Evolutionary conservation across 805 yeast genomes (phyloP), one percentile per base, ranked within the genome.

Genomic region (Ogataea wickerhamii): DNA sequence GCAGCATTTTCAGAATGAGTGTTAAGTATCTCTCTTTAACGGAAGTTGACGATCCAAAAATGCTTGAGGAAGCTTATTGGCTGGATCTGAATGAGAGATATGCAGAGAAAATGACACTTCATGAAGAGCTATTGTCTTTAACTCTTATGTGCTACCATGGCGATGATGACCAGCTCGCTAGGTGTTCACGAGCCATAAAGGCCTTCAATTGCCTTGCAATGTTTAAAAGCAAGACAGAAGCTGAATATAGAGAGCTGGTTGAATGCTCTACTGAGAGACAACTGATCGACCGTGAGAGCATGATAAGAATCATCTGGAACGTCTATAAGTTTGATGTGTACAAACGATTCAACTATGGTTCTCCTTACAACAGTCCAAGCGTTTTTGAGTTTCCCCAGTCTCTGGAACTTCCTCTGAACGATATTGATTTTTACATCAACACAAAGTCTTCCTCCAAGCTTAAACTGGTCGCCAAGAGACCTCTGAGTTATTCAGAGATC

Each of bases 41-140:
- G 37, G 45, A 55, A 40, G 28, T 51, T 45, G 27, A 52, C 47
- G 44, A 58, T 34, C 37, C 58, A 40, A 14, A 50, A 37, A 34
- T 45, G 48, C 38, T 60, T 50, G 46, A 61, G 29, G 60, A 65
- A 12, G 55, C 54, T 16, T 62, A 63, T 45, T 69, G 74, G 74
- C 51, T 56, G 23, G 56, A 55, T 28, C 40, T 63, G 2, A 62
- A 58, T 3, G 60, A 61, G 25, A 58, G 61, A 38, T 51, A 60
- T 37, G 57, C 64, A 56, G 60, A 57, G 30, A 36, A 45, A 19
- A 42, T 66, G 37, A 49, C 61, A 10, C 36, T 58, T 6, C 52
- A 50, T 5, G 39, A 41, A 5, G 55, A 63, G 7, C 36, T 66
- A 18, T 48, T 56, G 28, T 55, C 60, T 1, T 37, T 54, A 16